Base-by-base conservation (phyloP, 768 basidiomycete species). In the Lactifluus volemus region DNA sequence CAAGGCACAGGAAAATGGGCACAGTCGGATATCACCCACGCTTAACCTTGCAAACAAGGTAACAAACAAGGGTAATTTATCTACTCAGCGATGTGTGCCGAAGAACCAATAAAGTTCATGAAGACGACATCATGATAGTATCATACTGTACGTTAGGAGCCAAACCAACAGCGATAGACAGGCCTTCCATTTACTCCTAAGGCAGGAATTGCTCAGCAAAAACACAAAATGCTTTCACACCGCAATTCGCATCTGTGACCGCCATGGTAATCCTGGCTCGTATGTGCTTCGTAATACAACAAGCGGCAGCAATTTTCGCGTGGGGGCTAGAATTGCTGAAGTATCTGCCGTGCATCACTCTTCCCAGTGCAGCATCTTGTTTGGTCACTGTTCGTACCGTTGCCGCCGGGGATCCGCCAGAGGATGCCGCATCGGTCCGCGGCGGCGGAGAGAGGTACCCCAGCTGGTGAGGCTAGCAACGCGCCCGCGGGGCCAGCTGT, bases 401-500 rank as follows among this genome's bases (percentile, higher is more conserved):
- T 25, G 25, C 19, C 11, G 32, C 32, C 7, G 50, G 32, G 1
- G 55, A 39, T n/a, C 53, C 56, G 9, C 53, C 56, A 6, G 51
- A 19, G 5, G 41, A 5, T 9, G 19, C 42, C 9, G 29, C 45
- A 29, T 63, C 59, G 17, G 36, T n/a, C 60, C 42, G 21, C 60
- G 63, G 10, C 65, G 56, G 25, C 65, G 59, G 1, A 55, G 61
- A 36, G 65, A 44, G 19, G 60, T 54, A 25, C 63, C 32, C 65
- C 65, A 66, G 8, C 15, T 73, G 30, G 73, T 72, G 12, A 75
- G 65, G 56, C 67, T 73, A 5, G 74, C 3, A 75, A 59, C 21
- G 61, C 60, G 39, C 44, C 56, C 36, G 38, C 60, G 3, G 56
- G 61, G 9, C 62, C 53, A 3, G 60, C 59, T 45, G 73, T 42